These are phyloP conservation scores for Verbena officinalis DNA, from an alignment of 257 asterid genomes.

Conservation along the genomic window DNA sequence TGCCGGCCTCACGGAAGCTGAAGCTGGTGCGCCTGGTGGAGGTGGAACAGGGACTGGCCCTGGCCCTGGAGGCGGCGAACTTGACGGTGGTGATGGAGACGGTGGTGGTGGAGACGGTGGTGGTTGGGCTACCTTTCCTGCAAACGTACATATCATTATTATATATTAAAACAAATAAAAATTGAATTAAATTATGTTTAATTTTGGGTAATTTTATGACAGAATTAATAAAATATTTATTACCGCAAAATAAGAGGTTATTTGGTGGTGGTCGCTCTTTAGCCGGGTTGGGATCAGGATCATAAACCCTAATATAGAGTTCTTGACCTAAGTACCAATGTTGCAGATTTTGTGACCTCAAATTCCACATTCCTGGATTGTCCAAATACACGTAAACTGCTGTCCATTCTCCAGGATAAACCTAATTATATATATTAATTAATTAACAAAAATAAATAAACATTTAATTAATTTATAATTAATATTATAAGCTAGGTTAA, in stretches of 20 bases:
- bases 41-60: constrained; percentile 21
- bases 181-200: neutral
- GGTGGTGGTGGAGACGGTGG: constrained; percentile 10
- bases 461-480: neutral
- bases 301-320: constrained; percentile 70
- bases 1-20: constrained; percentile 24
- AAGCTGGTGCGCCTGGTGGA: constrained; percentile 26
- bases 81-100: constrained; percentile 16
- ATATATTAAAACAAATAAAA: neutral
- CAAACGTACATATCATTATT: neutral
- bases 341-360: constrained; percentile 62
- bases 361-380: constrained; percentile 91
- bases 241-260: constrained; percentile 67
- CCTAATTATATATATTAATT: constrained; percentile 27
- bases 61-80: constrained; percentile 13
- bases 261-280: constrained; percentile 55
- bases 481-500: too few species aligned
- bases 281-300: constrained; percentile 56
- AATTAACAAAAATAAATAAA: constrained; percentile 1
- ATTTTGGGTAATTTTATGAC: neutral
- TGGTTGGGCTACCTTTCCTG: constrained; percentile 38
- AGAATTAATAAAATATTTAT: neutral
- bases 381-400: constrained; percentile 65
- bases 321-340: constrained; percentile 76
- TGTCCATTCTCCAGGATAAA: constrained; percentile 73